phyloP scores from a whole-genome alignment of 2,329 filamentous ascomycete genomes.

The Canariomyces notabilis region DNA sequence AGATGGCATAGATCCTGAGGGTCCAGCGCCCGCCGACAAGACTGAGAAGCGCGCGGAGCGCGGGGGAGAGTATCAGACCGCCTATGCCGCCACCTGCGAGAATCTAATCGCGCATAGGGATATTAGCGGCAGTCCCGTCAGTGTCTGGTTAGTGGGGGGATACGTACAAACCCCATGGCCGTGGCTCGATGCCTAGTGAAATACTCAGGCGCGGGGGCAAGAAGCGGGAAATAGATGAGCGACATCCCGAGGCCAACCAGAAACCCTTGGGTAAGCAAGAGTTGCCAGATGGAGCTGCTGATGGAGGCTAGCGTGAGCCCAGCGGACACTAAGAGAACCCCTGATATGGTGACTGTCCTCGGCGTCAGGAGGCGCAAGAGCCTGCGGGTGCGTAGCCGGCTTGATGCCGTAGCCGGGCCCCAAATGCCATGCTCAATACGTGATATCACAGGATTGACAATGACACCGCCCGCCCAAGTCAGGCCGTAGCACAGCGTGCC shows the following conservation, averaged over 20 bases:
- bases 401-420: constrained; percentile 19
- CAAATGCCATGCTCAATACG: constrained; percentile 34
- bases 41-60: constrained; percentile 37
- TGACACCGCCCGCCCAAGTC: constrained; percentile 46
- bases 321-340: constrained; percentile 37
- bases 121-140: constrained; percentile 2
- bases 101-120: constrained; percentile 29
- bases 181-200: constrained; percentile 43
- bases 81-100: constrained; percentile 39
- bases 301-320: constrained; percentile 41
- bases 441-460: constrained; percentile 44
- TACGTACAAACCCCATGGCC: constrained; percentile 40
- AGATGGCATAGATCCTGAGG: constrained; percentile 35
- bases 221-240: constrained; percentile 39
- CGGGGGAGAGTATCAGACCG: constrained; percentile 38
- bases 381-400: constrained; percentile 22
- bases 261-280: constrained; percentile 40
- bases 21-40: constrained; percentile 41
- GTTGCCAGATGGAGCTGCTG: constrained; percentile 34
- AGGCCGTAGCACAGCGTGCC: constrained; percentile 44
- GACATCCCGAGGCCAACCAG: constrained; percentile 40
- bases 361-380: constrained; percentile 27
- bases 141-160: constrained; percentile 12
- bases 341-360: constrained; percentile 36
- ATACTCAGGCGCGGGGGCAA: constrained; percentile 45